These are phyloP conservation scores for Cercospora berteroae DNA, from an alignment of 2,329 filamentous ascomycete species.

Conservation along the genomic window DNA sequence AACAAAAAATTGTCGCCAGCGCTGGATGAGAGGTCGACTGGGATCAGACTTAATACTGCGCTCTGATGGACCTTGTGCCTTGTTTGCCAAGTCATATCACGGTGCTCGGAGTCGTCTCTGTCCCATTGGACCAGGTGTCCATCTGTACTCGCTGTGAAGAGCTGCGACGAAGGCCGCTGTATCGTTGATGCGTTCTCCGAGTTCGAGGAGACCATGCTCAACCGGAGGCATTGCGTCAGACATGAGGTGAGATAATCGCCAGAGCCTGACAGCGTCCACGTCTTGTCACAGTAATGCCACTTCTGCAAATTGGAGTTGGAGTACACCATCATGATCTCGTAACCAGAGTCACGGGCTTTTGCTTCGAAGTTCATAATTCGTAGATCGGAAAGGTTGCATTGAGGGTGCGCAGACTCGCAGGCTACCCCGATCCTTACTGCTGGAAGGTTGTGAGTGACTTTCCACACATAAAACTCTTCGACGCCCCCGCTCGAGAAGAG, in stretches of 20 bases:
- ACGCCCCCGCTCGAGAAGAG: slow-evolving; percentile 84
- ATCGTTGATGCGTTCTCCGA: slow-evolving; percentile 53
- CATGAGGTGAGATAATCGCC: slow-evolving; percentile 57
- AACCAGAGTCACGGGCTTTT: slow-evolving; percentile 34
- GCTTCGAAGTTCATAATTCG: slow-evolving; percentile 79
- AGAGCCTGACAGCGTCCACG: slow-evolving; percentile 39
- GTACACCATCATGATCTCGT: slow-evolving; percentile 69
- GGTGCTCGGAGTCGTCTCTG: not conserved
- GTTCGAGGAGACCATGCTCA: slow-evolving; percentile 17
- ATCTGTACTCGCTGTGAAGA: slow-evolving; percentile 77
- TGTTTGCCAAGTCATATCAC: slow-evolving; percentile 37
- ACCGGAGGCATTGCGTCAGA: slow-evolving; percentile 60
- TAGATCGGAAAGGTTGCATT: slow-evolving; percentile 61
- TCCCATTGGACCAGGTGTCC: slow-evolving; percentile 67
- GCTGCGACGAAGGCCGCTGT: slow-evolving; percentile 42
- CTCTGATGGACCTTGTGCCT: slow-evolving; percentile 69
- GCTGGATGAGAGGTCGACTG: slow-evolving; percentile 32
- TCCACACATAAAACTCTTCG: slow-evolving; percentile 89
- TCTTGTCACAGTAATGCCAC: slow-evolving; percentile 27
- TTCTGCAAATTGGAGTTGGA: slow-evolving; percentile 78
- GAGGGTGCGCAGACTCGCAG: slow-evolving; percentile 52
- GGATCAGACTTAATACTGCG: slow-evolving; percentile 63
- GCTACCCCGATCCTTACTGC: slow-evolving; percentile 52
- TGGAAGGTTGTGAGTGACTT: slow-evolving; percentile 54
- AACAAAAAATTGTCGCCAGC: slow-evolving; percentile 49